A percentile compares a stretch with the other conserved stretches of the same genome.
These are phyloP conservation scores for Bretschneidera sinensis DNA, from an alignment of 345 rosid species.

Conservation along the genomic window DNA sequence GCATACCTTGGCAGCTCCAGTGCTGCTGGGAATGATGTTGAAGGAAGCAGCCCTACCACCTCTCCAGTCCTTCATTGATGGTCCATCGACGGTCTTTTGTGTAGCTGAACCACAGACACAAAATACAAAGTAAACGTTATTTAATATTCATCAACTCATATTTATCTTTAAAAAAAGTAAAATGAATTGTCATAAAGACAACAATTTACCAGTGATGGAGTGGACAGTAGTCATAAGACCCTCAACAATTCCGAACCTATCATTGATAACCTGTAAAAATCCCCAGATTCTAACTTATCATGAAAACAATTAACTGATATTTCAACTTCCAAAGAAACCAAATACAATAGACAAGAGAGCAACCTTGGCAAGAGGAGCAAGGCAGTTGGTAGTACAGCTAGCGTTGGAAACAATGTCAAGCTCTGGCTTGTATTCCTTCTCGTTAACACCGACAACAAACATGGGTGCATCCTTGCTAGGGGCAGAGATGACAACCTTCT, in stretches of 20 bases:
- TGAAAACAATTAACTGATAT: too few species aligned
- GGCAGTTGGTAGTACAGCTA: conserved; percentile 82
- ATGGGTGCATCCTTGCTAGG: conserved; percentile 71
- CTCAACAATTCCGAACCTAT: conserved; percentile 63
- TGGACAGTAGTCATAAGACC: conserved; percentile 82
- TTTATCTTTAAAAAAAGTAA: too few species aligned
- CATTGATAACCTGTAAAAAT: conserved; percentile 43
- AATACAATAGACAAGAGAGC: not conserved
- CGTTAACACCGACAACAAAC: conserved; percentile 75
- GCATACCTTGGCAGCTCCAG: conserved; percentile 70
- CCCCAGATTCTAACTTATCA: too few species aligned
- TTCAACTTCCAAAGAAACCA: too few species aligned
- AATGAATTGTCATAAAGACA: too few species aligned
- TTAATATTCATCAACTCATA: too few species aligned
- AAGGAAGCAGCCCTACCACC: conserved; percentile 77
- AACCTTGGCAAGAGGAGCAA: conserved; percentile 71
- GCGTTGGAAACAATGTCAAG: conserved; percentile 56
- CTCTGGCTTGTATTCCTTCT: conserved; percentile 48
- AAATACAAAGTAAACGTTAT: not conserved
- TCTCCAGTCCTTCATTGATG: conserved; percentile 82
- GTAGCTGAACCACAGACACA: conserved; percentile 41
- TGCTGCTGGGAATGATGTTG: conserved; percentile 72
- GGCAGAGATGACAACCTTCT: conserved; percentile 61
- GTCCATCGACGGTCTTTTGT: conserved; percentile 73
- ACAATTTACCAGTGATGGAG: conserved; percentile 48